Conservation (phyloP, 2,329 filamentous ascomycete species). For the Aspergillus sp. region DNA sequence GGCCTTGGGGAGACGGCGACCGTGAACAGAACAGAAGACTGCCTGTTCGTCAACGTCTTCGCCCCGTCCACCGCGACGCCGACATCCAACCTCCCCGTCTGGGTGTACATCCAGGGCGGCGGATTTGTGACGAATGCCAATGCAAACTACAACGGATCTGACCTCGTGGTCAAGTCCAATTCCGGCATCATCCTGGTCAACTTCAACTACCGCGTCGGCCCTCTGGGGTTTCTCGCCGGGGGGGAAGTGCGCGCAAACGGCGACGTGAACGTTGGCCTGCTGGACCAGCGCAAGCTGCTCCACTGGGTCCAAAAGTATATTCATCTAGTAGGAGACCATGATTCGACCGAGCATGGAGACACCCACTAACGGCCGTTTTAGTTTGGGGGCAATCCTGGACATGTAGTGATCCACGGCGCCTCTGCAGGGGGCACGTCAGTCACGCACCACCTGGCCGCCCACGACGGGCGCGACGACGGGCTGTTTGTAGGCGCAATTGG, state of each 20-base stretch:
- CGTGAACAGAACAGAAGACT: no score
- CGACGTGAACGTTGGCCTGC: constrained; percentile 61
- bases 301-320: constrained; percentile 65
- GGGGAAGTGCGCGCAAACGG: constrained; percentile 56
- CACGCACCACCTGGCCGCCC: constrained; percentile 53
- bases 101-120: constrained; percentile 58
- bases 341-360: not conserved
- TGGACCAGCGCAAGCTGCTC: constrained; percentile 63
- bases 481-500: constrained; percentile 48
- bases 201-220: constrained; percentile 59
- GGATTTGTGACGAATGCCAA: constrained; percentile 56
- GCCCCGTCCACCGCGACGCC: no score
- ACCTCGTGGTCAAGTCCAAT: constrained; percentile 50
- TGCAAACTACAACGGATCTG: constrained; percentile 57
- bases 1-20: no score
- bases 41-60: no score
- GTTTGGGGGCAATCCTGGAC: constrained; percentile 60
- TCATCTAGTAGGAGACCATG: not conserved
- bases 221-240: constrained; percentile 63
- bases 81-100: constrained; percentile 60
- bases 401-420: constrained; percentile 62
- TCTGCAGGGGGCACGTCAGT: constrained; percentile 63
- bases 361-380: not conserved
- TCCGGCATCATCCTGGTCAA: no score
- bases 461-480: constrained; percentile 48